phyloP scores from a whole-genome alignment of 306 rosid genomes.

The Fragaria vesca region DNA sequence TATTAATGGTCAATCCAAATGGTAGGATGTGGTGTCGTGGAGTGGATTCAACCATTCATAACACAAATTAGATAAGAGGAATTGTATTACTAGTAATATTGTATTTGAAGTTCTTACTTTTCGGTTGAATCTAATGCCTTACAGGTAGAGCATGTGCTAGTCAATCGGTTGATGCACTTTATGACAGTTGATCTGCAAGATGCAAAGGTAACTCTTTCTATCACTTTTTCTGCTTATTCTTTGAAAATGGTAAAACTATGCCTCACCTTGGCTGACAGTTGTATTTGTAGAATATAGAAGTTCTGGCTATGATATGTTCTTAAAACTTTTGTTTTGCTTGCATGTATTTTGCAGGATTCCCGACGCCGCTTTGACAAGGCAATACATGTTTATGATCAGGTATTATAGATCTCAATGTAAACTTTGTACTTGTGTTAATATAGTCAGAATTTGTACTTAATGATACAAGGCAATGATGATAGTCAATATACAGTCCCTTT shows the following conservation, averaged over 20 bases:
- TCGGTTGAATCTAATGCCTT: slow-evolving; percentile 26
- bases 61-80: not conserved
- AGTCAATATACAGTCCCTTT: not conserved
- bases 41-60: not conserved
- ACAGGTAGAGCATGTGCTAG: slow-evolving; percentile 92
- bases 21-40: not conserved
- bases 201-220: slow-evolving; percentile 54
- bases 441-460: not conserved
- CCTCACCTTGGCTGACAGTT: not conserved
- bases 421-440: not conserved
- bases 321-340: slow-evolving; percentile 3
- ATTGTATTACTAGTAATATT: not conserved
- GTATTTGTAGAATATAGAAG: not conserved
- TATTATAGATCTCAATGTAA: slow-evolving; percentile 25
- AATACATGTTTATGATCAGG: slow-evolving; percentile 89
- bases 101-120: not conserved
- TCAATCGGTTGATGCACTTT: slow-evolving; percentile 75
- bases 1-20: not conserved
- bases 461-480: not conserved
- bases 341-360: slow-evolving; percentile 57
- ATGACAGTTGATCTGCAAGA: slow-evolving; percentile 76
- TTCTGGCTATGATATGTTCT: not conserved
- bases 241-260: not conserved
- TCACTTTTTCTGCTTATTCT: not conserved
- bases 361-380: slow-evolving; percentile 80